Evolutionary conservation across 2,329 filamentous ascomycete species (phyloP).

Genomic region (Rutstroemia sydowiana): DNA sequence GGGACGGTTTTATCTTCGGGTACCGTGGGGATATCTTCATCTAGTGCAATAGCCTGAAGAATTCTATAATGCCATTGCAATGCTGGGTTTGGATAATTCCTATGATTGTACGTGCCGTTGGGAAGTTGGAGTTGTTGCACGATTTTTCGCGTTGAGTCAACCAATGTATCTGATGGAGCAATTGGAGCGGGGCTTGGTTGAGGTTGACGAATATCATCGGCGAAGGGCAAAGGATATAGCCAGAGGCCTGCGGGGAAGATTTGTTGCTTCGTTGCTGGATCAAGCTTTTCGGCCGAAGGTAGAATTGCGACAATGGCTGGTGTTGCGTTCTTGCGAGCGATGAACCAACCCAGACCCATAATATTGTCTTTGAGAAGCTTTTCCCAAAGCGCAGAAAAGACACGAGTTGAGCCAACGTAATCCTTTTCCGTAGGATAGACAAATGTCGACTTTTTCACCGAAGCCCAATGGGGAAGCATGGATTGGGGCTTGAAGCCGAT

Average conservation of each 20-base stretch:
- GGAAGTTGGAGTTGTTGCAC: slow-evolving; percentile 73
- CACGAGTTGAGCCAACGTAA: slow-evolving; percentile 82
- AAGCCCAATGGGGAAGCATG: slow-evolving; percentile 73
- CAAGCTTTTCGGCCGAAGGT: slow-evolving; percentile 60
- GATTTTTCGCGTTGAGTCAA: slow-evolving; percentile 74
- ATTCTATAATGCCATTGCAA: slow-evolving; percentile 98
- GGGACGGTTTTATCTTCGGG: slow-evolving; percentile 72
- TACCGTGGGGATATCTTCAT: slow-evolving; percentile 76
- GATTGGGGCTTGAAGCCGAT: slow-evolving; percentile 86
- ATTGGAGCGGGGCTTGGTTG: slow-evolving; percentile 52
- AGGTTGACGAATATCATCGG: slow-evolving; percentile 75
- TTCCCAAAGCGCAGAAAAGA: slow-evolving; percentile 85
- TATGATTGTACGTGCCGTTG: slow-evolving; percentile 74
- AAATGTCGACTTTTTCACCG: slow-evolving; percentile 78
- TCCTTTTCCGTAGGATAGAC: slow-evolving; percentile 91
- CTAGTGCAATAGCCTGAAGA: slow-evolving; percentile 80
- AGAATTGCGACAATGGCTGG: slow-evolving; percentile 77
- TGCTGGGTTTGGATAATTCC: slow-evolving; percentile 82
- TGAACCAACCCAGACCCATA: slow-evolving; percentile 83
- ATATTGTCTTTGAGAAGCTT: slow-evolving; percentile 76
- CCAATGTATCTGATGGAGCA: slow-evolving; percentile 60
- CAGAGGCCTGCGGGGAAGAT: slow-evolving; percentile 77
- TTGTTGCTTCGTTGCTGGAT: slow-evolving; percentile 59
- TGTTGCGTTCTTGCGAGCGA: slow-evolving; percentile 71
- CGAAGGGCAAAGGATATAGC: slow-evolving; percentile 81